Conservation (phyloP, 2,329 filamentous ascomycete genomes). For the Dactylellina leptospora region DNA sequence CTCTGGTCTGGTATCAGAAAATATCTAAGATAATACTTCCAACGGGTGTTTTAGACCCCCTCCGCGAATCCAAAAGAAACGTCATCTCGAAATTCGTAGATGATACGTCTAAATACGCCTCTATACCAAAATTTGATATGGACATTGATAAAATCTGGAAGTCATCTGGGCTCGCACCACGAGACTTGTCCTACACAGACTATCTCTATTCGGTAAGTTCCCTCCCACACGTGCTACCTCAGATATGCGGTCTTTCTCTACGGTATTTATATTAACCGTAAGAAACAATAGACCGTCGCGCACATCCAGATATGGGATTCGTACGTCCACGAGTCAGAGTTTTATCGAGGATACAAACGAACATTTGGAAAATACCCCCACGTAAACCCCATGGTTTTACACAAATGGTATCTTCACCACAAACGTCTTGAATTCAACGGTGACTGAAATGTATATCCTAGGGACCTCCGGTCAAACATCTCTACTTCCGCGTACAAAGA, state of each 20-base stretch:
- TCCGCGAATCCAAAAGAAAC: neutral
- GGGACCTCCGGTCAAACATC: constrained; percentile 32
- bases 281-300: constrained; percentile 23
- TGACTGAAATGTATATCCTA: neutral
- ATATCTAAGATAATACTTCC: constrained; percentile 19
- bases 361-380: constrained; percentile 30
- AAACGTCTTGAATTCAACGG: neutral
- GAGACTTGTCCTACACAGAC: constrained; percentile 19
- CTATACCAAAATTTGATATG: constrained; percentile 4
- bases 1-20: neutral
- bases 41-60: constrained; percentile 15
- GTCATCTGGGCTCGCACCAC: constrained; percentile 4
- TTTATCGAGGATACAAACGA: constrained; percentile 18
- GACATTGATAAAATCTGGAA: constrained; percentile 34
- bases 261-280: neutral
- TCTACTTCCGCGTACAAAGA: constrained; percentile 23
- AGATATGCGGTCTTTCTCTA: no score
- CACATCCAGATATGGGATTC: constrained; percentile 45
- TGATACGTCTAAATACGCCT: neutral
- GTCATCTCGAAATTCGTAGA: constrained; percentile 30
- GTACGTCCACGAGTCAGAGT: constrained; percentile 20
- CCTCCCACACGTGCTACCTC: no score
- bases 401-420: constrained; percentile 25
- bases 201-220: constrained; percentile 30
- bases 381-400: constrained; percentile 38